Conservation (phyloP, 2,329 filamentous ascomycete genomes). For the Ophiostoma populinum region DNA sequence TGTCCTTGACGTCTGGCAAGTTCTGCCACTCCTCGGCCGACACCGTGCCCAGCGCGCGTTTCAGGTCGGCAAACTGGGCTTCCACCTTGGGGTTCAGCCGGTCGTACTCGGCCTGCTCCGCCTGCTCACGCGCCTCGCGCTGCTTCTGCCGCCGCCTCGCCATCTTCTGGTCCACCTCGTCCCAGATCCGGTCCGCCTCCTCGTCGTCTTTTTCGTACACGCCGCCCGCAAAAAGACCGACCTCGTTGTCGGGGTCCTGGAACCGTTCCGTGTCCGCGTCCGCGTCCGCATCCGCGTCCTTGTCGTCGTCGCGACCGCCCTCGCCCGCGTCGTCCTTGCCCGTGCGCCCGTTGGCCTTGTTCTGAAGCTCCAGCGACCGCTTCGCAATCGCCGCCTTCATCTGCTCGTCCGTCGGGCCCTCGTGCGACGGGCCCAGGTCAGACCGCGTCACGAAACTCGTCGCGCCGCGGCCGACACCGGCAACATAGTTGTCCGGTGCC, state of each 20-base stretch:
- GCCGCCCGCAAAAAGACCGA: conserved; percentile 84
- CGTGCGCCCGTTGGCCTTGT: conserved; percentile 26
- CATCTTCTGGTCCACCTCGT: conserved; percentile 94
- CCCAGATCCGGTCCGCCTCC: conserved; percentile 91
- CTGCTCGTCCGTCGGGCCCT: conserved; percentile 91
- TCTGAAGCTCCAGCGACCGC: conserved; percentile 61
- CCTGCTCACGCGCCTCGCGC: conserved; percentile 85
- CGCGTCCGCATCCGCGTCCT: conserved; percentile 26
- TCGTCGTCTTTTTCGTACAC: conserved; percentile 97
- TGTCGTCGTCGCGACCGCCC: conserved; percentile 34
- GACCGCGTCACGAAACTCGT: conserved; percentile 97
- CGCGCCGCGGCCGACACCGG: conserved; percentile 90
- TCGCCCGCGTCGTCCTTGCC: conserved; percentile 41
- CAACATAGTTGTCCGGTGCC: conserved; percentile 77
- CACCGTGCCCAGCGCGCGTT: conserved; percentile 72
- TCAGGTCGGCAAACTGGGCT: conserved; percentile 91
- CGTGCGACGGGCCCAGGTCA: conserved; percentile 83
- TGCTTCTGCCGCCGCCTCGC: conserved; percentile 69
- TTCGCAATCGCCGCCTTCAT: conserved; percentile 96
- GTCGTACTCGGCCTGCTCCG: conserved; percentile 90
- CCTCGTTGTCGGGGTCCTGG: conserved; percentile 93
- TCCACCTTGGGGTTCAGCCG: conserved; percentile 96
- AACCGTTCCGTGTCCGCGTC: conserved; percentile 52
- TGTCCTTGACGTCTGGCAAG: conserved; percentile 85
- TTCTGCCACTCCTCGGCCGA: conserved; percentile 95